Conservation (phyloP, 345 rosid species). For the Aquilaria yunnanensis region DNA sequence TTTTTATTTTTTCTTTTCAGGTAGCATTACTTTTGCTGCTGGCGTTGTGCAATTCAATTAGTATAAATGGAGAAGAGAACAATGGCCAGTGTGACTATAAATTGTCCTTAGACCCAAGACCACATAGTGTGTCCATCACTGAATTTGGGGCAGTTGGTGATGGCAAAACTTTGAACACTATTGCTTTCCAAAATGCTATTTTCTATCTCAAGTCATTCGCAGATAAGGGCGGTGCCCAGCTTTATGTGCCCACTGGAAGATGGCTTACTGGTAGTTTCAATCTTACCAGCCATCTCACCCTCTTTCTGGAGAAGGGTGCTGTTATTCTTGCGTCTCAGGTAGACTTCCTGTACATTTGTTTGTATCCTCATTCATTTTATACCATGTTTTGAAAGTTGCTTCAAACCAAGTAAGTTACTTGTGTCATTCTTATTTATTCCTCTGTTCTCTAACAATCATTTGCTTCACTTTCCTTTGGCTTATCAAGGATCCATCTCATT, state of each 20-base stretch:
- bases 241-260: slow-evolving; percentile 78
- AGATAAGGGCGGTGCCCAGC: slow-evolving; percentile 98
- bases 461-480: slow-evolving; percentile 7
- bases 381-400: too few relatives aligned
- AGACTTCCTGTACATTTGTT: slow-evolving; percentile 7
- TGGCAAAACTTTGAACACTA: slow-evolving; percentile 67
- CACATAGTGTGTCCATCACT: slow-evolving; percentile 77
- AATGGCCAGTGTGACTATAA: slow-evolving; percentile 39
- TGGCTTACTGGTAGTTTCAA: slow-evolving; percentile 96
- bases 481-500: slow-evolving; percentile 66
- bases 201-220: slow-evolving; percentile 94
- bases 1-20: slow-evolving; percentile 20
- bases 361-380: neutral
- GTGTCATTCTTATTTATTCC: too few relatives aligned
- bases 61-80: slow-evolving; percentile 29
- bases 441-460: neutral
- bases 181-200: slow-evolving; percentile 90
- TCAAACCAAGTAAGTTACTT: too few relatives aligned
- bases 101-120: slow-evolving; percentile 59
- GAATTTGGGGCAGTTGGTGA: slow-evolving; percentile 98
- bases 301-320: slow-evolving; percentile 86
- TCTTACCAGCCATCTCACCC: slow-evolving; percentile 95
- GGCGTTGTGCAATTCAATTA: slow-evolving; percentile 54
- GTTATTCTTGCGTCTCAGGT: slow-evolving; percentile 91
- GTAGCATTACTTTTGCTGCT: slow-evolving; percentile 81